Evolutionary conservation across 768 basidiomycete species (phyloP), one percentile per base, ranked within the genome.

Genomic region (Rubroboletus pulcherrimus): DNA sequence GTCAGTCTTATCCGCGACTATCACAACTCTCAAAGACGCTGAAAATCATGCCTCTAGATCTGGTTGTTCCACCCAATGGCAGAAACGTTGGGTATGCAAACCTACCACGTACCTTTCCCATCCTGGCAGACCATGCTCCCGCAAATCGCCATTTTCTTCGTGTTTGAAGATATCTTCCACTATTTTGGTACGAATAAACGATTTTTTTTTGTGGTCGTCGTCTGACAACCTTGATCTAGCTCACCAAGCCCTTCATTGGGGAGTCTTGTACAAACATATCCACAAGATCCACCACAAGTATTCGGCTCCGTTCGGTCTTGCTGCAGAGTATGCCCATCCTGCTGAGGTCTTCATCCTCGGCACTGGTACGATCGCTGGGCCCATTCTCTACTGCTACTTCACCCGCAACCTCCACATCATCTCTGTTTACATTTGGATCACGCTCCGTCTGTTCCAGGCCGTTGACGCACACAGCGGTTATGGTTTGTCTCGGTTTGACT

Each of bases 281-380:
- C 94, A 97, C 82, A 96, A 97, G 74, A 79, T 98, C 35, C 97
- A 99, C 72, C 97, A 98, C 83, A 92, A 93, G 67, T 97, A 93
- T 74, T 89, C 89, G 9, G 96, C 96, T 17, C 97, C 97, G 0
- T 97, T 98, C 67, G 97, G 97, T 57, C 84, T 99, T 31, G 95
- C 92, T 2, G 96, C 97, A 3, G 96, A 99, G 72, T 98, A 98
- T 69, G 95, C 97, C 1, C 97, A 99, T 73, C 97, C 97, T 0
- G 85, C 93, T 11, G 97, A 99, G 72, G 91, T 96, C 51, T 84
- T 97, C 70, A 93, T 98, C 63, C 87, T 98, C 51, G 95, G 94
- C 26, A 83, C 85, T 17, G 97, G 96, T 34, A 97, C 96, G 4
- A 85, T 99, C 60, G 78, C 80, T 33, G 93, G 93, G 3, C 96